A percentile compares a stretch with the other conserved stretches of the same genome.
Evolutionary conservation across 2,329 filamentous ascomycete species (phyloP).

Genomic region (Fusarium metavorans): DNA sequence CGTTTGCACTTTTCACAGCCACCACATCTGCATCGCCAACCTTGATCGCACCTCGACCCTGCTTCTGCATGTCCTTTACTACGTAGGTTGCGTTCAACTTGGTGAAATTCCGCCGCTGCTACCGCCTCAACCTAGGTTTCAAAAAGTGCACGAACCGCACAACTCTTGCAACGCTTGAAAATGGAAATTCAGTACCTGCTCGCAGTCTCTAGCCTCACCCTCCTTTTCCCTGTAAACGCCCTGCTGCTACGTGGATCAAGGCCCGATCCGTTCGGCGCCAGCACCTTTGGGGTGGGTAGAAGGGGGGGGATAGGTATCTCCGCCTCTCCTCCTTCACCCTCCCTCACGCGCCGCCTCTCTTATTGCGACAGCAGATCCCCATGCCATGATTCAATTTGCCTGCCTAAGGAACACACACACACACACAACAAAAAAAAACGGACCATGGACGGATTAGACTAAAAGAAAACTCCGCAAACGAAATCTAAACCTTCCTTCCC

Average conservation of each 20-base stretch:
- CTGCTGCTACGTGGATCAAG: constrained; percentile 44
- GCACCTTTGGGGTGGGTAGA: constrained; percentile 11
- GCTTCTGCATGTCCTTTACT: not conserved
- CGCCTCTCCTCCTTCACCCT: constrained; percentile 17
- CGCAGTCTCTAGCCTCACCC: constrained; percentile 28
- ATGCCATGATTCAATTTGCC: not conserved
- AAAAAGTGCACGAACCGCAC: constrained; percentile 1
- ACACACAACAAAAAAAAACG: not conserved
- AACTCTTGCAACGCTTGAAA: constrained; percentile 17
- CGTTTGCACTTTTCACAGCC: constrained; percentile 16
- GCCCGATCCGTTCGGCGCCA: constrained; percentile 44
- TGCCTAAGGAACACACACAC: constrained; percentile 21
- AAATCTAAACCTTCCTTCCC: not conserved
- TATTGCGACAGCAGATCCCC: not conserved
- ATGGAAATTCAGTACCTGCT: constrained; percentile 16
- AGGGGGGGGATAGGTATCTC: constrained; percentile 1
- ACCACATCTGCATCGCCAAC: constrained; percentile 20
- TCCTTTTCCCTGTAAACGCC: constrained; percentile 25
- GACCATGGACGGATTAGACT: not conserved
- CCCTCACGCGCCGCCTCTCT: constrained; percentile 13
- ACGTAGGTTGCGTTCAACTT: not conserved
- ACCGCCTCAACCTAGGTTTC: not conserved
- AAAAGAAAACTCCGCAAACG: not conserved
- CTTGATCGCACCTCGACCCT: constrained; percentile 30
- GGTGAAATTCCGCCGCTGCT: constrained; percentile 18